Evolutionary conservation across 1,139 yeast species (phyloP).

Genomic region (Yamadazyma membranifaciens): DNA sequence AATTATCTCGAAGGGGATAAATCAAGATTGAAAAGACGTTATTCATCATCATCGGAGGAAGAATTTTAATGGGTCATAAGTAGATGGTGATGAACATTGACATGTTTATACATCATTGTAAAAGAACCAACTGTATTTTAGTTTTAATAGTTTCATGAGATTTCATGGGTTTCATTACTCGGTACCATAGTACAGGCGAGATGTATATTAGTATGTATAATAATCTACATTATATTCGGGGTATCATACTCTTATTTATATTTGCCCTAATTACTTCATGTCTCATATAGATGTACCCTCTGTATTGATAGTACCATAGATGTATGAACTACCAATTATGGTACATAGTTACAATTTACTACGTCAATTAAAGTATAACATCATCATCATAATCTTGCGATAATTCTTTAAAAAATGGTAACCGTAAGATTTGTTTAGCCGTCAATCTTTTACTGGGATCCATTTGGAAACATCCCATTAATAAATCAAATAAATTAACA

Average conservation of each 20-base stretch:
- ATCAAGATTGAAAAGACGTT: slow-evolving; percentile 12
- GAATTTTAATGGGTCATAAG: slow-evolving; percentile 5
- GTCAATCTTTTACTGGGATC: slow-evolving; percentile 55
- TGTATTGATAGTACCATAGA: too few relatives aligned
- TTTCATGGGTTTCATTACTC: background rate
- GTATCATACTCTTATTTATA: too few relatives aligned
- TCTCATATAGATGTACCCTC: background rate
- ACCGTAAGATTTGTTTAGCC: slow-evolving; percentile 55
- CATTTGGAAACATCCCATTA: slow-evolving; percentile 53
- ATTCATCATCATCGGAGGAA: slow-evolving; percentile 14
- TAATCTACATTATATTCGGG: too few relatives aligned
- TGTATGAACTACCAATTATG: too few relatives aligned
- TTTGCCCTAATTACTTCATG: background rate
- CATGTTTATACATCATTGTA: too few relatives aligned
- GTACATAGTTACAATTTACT: too few relatives aligned
- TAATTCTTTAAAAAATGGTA: slow-evolving; percentile 53
- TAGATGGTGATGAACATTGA: background rate
- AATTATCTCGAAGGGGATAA: slow-evolving; percentile 1
- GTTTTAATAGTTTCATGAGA: background rate
- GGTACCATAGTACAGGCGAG: too few relatives aligned
- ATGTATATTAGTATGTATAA: slow-evolving; percentile 1
- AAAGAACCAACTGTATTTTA: background rate
- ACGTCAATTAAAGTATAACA: slow-evolving; percentile 28
- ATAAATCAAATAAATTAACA: slow-evolving; percentile 49
- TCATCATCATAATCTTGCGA: slow-evolving; percentile 34